Base-by-base conservation (phyloP, 306 rosid species). In the Trichosanthes cucumerina region DNA sequence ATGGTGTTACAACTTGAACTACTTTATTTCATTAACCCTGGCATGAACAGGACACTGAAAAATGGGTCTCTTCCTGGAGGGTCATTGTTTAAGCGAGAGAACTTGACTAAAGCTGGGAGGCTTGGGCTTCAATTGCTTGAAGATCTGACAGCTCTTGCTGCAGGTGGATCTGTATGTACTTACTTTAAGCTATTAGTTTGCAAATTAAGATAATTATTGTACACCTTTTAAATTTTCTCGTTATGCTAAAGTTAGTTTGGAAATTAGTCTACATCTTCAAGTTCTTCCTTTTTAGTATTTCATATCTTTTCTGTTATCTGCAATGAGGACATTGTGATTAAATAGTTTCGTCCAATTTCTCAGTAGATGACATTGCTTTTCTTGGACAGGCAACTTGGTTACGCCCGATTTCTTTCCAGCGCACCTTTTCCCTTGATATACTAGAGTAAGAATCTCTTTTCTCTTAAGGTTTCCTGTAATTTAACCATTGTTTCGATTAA, bases 121-220 rank as follows among this genome's bases (percentile, higher is more conserved):
- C 91, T 92, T 82, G 98, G 98, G 81, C 91, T 92, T 76, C 92
- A 91, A 72, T 81, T 94, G 84, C 98, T 94, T 79, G 98, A 92
- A 94, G 98, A 94, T 90, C 84, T 92, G 85, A 90, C 97, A 85
- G 96, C 98, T 83, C 94, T 94, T 88, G 96, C 98, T 81, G 98
- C 98, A 92, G 97, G 96, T 88, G 98, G 97, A 90, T 94, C 95
- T 86, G 98, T 94, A 94, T 90, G 98, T 90, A 87, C 86, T 89
- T 79, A 85, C 87, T 90, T 83, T 79, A 73, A 83, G 80, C 88
- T 84, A 69, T 76, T 75, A 78, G 43, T 74, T 69, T 80, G 36
- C 79, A 77, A 46, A 10, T 21, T 52, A n/a, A 39, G 26, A 68
- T 78, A 47, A 14, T 62, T 59, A 59, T 26, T 59, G 73, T 38